phyloP scores from a whole-genome alignment of 345 rosid species.

The Nasturtium officinale region DNA sequence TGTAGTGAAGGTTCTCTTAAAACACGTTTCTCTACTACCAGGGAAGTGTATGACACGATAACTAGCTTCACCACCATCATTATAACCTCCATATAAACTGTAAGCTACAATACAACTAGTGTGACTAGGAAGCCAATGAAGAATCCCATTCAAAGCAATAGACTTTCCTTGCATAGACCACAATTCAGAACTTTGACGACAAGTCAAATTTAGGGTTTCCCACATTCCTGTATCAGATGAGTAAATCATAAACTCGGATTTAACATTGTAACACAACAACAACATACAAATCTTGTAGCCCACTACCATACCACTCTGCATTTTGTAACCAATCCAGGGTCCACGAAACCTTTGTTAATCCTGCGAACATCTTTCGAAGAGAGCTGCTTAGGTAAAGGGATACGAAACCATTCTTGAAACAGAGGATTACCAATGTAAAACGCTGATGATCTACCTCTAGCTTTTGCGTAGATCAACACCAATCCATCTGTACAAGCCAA shows the following conservation, averaged over 20 bases:
- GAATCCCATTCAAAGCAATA: conserved; percentile 26
- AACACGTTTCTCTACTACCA: background rate
- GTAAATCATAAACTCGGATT: background rate
- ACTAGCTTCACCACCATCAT: background rate
- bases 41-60: conserved; percentile 12
- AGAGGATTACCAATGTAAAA: conserved; percentile 32
- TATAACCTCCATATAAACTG: conserved; percentile 18
- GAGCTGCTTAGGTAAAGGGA: conserved; percentile 18
- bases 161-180: background rate
- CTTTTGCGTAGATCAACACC: background rate
- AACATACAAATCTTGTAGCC: too few species aligned
- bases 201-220: background rate
- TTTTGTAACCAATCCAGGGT: too few species aligned
- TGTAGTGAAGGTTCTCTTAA: conserved; percentile 13
- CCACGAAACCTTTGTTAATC: too few species aligned
- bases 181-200: background rate
- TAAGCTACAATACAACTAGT: conserved; percentile 7
- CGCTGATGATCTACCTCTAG: background rate
- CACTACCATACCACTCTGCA: too few species aligned
- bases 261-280: background rate
- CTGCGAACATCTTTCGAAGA: too few species aligned
- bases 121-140: conserved; percentile 15
- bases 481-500: conserved; percentile 26
- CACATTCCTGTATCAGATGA: conserved; percentile 30
- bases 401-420: conserved; percentile 12